phyloP scores from a whole-genome alignment of 306 rosid genomes.

The Oxytropis ochrocephala region DNA sequence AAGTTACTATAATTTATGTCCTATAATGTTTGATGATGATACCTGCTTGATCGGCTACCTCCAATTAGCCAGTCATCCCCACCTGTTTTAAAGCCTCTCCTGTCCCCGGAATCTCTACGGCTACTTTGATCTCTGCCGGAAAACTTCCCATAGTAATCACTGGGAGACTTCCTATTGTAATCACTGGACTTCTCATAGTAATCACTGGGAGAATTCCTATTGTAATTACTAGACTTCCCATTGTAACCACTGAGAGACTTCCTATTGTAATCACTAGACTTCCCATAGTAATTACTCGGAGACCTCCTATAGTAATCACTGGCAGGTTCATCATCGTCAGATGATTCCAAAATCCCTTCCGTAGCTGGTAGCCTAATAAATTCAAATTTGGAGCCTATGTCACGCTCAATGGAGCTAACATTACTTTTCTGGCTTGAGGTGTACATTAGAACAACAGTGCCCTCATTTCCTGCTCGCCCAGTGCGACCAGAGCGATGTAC shows the following conservation, averaged over 20 bases:
- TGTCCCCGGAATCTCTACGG: slow-evolving; percentile 35
- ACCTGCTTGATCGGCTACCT: slow-evolving; percentile 53
- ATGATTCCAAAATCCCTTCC: slow-evolving; percentile 63
- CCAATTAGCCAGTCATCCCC: slow-evolving; percentile 79
- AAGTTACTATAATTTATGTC: background rate
- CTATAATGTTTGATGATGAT: slow-evolving; percentile 44
- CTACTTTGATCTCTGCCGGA: slow-evolving; percentile 35
- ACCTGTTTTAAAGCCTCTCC: slow-evolving; percentile 48
- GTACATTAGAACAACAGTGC: slow-evolving; percentile 75
- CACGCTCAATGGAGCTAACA: slow-evolving; percentile 82
- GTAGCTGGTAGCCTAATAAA: slow-evolving; percentile 66
- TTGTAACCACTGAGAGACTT: too few relatives aligned
- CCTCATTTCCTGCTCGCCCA: slow-evolving; percentile 94
- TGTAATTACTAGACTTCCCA: too few relatives aligned
- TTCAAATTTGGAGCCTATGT: slow-evolving; percentile 79
- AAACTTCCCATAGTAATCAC: too few relatives aligned
- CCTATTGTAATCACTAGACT: too few relatives aligned
- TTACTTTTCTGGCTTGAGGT: slow-evolving; percentile 82
- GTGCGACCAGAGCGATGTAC: slow-evolving; percentile 99
- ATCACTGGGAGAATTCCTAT: too few relatives aligned
- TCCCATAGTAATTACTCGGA: too few relatives aligned
- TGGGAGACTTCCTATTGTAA: too few relatives aligned
- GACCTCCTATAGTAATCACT: too few relatives aligned
- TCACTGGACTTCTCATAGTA: too few relatives aligned
- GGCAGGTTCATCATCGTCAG: too few relatives aligned